Evolutionary conservation across 352 stramenopile species (phyloP).

Genomic region (Globisporangium echinulatum): DNA sequence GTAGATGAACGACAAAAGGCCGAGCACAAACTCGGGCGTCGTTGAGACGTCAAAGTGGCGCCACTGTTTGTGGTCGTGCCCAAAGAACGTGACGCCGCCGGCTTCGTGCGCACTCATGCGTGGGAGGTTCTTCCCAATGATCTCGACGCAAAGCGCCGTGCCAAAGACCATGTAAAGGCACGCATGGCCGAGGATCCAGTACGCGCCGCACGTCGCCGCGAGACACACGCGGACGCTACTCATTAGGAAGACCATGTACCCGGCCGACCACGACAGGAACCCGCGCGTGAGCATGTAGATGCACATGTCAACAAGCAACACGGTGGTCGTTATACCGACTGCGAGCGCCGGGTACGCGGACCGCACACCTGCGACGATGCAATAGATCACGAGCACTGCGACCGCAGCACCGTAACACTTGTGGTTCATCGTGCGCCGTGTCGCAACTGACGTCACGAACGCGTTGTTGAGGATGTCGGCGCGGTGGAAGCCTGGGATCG

Average conservation of each 20-base stretch:
- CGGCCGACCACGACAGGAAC: slow-evolving; percentile 64
- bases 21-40: slow-evolving; percentile 77
- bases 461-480: slow-evolving; percentile 76
- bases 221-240: slow-evolving; percentile 62
- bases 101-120: slow-evolving; percentile 80
- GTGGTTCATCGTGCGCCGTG: slow-evolving; percentile 38
- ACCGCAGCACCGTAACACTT: slow-evolving; percentile 46
- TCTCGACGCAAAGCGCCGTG: slow-evolving; percentile 70
- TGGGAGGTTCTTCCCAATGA: slow-evolving; percentile 74
- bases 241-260: slow-evolving; percentile 80
- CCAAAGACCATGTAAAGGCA: slow-evolving; percentile 79
- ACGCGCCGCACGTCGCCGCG: slow-evolving; percentile 52
- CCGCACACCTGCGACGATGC: slow-evolving; percentile 41
- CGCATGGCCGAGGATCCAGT: slow-evolving; percentile 79
- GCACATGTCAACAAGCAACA: slow-evolving; percentile 66
- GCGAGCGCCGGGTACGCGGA: slow-evolving; percentile 55
- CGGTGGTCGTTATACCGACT: slow-evolving; percentile 56
- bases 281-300: slow-evolving; percentile 71
- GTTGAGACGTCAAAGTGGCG: slow-evolving; percentile 69
- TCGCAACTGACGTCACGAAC: slow-evolving; percentile 60
- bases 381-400: slow-evolving; percentile 46
- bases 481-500: slow-evolving; percentile 58
- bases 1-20: slow-evolving; percentile 83
- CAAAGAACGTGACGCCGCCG: slow-evolving; percentile 80
- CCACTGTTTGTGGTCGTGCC: slow-evolving; percentile 58